Base-by-base conservation (phyloP, 805 yeast genomes). In the Saccharomycodes ludwigii region DNA sequence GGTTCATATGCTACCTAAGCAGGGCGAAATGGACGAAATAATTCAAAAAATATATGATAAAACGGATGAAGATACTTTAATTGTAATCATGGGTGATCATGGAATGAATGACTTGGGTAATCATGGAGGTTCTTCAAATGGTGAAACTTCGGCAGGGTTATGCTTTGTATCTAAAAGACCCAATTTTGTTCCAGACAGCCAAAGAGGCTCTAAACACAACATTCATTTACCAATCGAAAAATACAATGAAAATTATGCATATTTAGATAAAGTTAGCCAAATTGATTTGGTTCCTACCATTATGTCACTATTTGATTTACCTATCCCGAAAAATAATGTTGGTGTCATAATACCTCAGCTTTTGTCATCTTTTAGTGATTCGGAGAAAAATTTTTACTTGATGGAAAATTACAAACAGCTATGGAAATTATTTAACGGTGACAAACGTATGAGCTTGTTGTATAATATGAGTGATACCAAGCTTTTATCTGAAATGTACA, bases 71-170 rank as follows among this genome's bases (percentile, higher is more conserved):
- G 56, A 61, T 14, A 77, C 94, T 0, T 52, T 91, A 30, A 54
- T 88, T 15, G 69, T 86, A 4, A 69, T 86, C 0, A 58, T 81
- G 63, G 97, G 97, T 0, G 97, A 86, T 45, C 97, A 86, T 52
- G 97, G 96, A 3, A 86, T 86, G 96, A 85, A 85, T 48, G 93
- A 85, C 32, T 71, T 79, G 4, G 96, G 96, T 1, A 88, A 86
- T 45, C 97, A 91, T 52, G 99, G 99, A 6, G 99, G 97, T 1
- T 82, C 96, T 0, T 80, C 95, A 3, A 50, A 66, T 0, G 94
- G 95, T 2, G 99, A 91, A 53, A 88, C 96, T 0, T 79, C 85
- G 11, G 78, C 98, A 1, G 96, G 79, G 0, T 45, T 91, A 46
- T 58, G 74, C 1, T 65, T 88, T 26, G 58, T 80, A 0, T 77